Conservation (phyloP, 176 grass and related monocot genomes). For the Oryza officinalis region DNA sequence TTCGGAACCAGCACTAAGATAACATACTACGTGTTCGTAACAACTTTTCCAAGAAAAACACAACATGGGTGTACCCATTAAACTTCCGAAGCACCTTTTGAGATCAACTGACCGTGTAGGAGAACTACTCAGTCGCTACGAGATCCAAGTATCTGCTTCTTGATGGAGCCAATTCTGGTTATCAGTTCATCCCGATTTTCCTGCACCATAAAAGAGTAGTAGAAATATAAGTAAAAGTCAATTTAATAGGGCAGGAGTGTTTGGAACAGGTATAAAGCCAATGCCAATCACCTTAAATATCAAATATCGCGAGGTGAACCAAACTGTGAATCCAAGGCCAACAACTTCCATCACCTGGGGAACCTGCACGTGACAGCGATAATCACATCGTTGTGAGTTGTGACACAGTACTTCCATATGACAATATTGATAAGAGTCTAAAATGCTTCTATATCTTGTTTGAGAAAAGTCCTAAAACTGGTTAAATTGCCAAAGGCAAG, state of each 20-base stretch:
- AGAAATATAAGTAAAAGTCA: neutral
- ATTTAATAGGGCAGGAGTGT: neutral
- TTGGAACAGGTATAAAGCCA: neutral
- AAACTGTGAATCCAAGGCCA: slow-evolving; percentile 83
- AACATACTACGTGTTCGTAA: slow-evolving; percentile 17
- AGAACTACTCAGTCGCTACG: slow-evolving; percentile 39
- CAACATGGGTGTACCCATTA: neutral
- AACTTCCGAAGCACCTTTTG: neutral
- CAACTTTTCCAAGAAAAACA: neutral
- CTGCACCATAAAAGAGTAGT: slow-evolving; percentile 24
- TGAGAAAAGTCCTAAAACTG: neutral
- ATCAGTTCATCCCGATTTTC: slow-evolving; percentile 68
- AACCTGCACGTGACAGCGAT: slow-evolving; percentile 47
- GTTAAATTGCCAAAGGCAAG: neutral
- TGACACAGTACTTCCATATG: neutral
- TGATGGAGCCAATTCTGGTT: slow-evolving; percentile 52
- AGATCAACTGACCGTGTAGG: neutral
- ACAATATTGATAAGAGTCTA: neutral
- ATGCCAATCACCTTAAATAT: slow-evolving; percentile 74
- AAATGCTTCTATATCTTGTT: neutral
- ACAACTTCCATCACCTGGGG: slow-evolving; percentile 90
- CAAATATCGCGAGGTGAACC: slow-evolving; percentile 84
- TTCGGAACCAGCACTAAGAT: neutral
- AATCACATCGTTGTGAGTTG: neutral
- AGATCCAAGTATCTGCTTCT: slow-evolving; percentile 64